These are phyloP conservation scores for Aspergillus sp. DNA, from an alignment of 2,329 filamentous ascomycete species.

Conservation along the genomic window DNA sequence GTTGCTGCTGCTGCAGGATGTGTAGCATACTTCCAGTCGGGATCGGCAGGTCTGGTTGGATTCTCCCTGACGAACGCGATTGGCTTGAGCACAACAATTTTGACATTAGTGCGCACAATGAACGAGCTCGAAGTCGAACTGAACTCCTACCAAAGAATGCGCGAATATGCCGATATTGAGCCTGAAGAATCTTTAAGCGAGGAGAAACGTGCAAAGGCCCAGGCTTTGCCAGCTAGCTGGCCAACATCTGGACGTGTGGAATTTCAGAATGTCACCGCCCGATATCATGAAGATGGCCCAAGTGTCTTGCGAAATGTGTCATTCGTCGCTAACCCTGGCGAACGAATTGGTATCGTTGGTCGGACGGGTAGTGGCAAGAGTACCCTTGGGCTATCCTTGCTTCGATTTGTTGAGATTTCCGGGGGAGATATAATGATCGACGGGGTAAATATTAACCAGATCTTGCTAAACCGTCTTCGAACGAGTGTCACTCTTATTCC, in stretches of 20 bases:
- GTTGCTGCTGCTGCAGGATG: slow-evolving; percentile 49
- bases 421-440: slow-evolving; percentile 52
- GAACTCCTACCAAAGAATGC: slow-evolving; percentile 32
- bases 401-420: slow-evolving; percentile 49
- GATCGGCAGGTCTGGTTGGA: slow-evolving; percentile 51
- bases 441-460: slow-evolving; percentile 51
- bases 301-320: slow-evolving; percentile 19
- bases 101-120: slow-evolving; percentile 49
- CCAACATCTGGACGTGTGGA: slow-evolving; percentile 18
- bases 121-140: slow-evolving; percentile 56
- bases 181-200: slow-evolving; percentile 15
- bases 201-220: slow-evolving; percentile 3
- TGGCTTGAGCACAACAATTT: slow-evolving; percentile 49
- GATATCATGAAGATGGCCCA: slow-evolving; percentile 15
- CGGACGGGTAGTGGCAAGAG: slow-evolving; percentile 31
- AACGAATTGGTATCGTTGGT: slow-evolving; percentile 23
- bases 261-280: slow-evolving; percentile 19
- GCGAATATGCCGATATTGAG: slow-evolving; percentile 19
- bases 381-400: slow-evolving; percentile 49
- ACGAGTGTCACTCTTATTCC: slow-evolving; percentile 55
- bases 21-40: slow-evolving; percentile 46
- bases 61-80: slow-evolving; percentile 55
- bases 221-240: slow-evolving; percentile 16
- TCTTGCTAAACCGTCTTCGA: slow-evolving; percentile 48
- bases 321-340: slow-evolving; percentile 17